Evolutionary conservation across 768 basidiomycete genomes (phyloP).

Genomic region (Scleroderma bovista): DNA sequence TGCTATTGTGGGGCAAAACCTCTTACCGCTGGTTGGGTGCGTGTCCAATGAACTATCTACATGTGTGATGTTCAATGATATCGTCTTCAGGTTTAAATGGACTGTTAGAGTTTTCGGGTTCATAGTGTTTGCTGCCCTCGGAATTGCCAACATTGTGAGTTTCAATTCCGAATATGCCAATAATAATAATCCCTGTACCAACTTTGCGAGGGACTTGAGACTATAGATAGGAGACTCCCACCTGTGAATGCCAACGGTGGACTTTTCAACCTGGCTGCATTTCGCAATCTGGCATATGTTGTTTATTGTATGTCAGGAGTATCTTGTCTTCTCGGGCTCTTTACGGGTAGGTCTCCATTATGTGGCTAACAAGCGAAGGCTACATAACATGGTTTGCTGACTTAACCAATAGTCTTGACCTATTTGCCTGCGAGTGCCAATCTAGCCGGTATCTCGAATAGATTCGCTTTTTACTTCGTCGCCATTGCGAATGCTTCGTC

Average conservation of each 20-base stretch:
- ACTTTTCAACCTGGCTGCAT: slow-evolving; percentile 49
- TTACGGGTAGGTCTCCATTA: slow-evolving; percentile 41
- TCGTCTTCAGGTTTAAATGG: slow-evolving; percentile 59
- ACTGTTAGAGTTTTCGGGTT: slow-evolving; percentile 69
- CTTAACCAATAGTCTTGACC: slow-evolving; percentile 46
- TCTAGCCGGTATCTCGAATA: slow-evolving; percentile 31
- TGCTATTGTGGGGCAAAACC: slow-evolving; percentile 53
- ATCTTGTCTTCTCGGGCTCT: slow-evolving; percentile 60
- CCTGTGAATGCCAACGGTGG: slow-evolving; percentile 51
- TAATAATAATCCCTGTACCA: too few species aligned
- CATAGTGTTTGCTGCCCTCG: slow-evolving; percentile 48
- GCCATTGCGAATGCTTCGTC: too few species aligned
- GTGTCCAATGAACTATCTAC: slow-evolving; percentile 11
- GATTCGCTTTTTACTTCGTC: slow-evolving; percentile 64
- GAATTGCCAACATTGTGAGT: slow-evolving; percentile 48
- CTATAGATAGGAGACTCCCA: slow-evolving; percentile 44
- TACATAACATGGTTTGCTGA: slow-evolving; percentile 2
- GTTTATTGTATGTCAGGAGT: slow-evolving; percentile 55
- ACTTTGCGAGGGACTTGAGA: slow-evolving; percentile 11
- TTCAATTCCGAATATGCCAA: too few species aligned
- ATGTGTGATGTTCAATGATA: neutral
- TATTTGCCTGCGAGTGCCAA: slow-evolving; percentile 45
- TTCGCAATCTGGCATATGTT: slow-evolving; percentile 42
- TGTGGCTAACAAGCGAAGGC: neutral
- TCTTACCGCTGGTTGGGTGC: slow-evolving; percentile 53